These are phyloP conservation scores for Ustilago vetiveriae DNA, from an alignment of 1,284 basidiomycete genomes.

Conservation along the genomic window DNA sequence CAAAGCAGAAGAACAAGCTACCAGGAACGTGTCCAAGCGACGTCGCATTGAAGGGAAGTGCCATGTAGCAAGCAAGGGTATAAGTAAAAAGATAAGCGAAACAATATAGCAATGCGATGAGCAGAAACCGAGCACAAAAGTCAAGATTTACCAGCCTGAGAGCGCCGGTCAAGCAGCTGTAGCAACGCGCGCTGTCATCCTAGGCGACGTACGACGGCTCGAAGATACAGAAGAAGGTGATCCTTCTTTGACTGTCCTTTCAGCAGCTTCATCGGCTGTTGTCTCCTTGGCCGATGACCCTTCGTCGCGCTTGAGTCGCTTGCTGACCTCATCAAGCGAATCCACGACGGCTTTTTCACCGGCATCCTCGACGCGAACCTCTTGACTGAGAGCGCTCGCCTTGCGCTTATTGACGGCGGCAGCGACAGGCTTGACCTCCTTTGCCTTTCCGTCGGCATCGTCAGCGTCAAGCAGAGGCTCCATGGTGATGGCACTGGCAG, in stretches of 20 bases:
- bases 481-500: slow-evolving; percentile 48
- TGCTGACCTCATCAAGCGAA: slow-evolving; percentile 24
- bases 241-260: slow-evolving; percentile 19
- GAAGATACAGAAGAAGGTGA: slow-evolving; percentile 35
- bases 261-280: slow-evolving; percentile 8
- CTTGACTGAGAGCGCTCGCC: slow-evolving; percentile 45
- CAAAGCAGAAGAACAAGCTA: too few species aligned
- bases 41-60: background rate
- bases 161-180: slow-evolving; percentile 9
- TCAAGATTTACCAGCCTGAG: background rate
- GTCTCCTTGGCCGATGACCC: slow-evolving; percentile 1
- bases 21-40: background rate
- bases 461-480: slow-evolving; percentile 41
- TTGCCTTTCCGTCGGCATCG: slow-evolving; percentile 17
- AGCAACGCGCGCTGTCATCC: slow-evolving; percentile 34
- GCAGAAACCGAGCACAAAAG: background rate
- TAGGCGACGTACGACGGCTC: slow-evolving; percentile 42
- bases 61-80: too few species aligned
- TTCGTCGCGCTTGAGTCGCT: slow-evolving; percentile 24
- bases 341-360: background rate
- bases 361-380: slow-evolving; percentile 21
- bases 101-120: slow-evolving; percentile 4
- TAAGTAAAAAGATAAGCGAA: background rate
- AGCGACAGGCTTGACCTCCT: background rate
- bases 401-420: slow-evolving; percentile 35